phyloP scores from a whole-genome alignment of 2,329 filamentous ascomycete genomes.

The Volutella citrinella region DNA sequence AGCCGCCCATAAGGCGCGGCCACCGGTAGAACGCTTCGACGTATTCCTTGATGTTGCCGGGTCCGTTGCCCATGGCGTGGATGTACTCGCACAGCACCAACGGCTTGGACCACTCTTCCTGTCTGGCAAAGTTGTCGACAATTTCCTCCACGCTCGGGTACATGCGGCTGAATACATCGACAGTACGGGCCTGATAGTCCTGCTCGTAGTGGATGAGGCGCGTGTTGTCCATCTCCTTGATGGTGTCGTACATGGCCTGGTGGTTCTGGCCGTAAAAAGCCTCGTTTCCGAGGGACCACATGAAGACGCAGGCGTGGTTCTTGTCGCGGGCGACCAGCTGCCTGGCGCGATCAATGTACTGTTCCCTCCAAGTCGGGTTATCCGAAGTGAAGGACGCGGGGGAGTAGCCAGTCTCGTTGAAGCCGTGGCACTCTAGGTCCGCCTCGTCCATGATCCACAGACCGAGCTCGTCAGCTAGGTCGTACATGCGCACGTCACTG shows the following conservation, averaged over 20 bases:
- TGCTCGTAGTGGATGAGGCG: not conserved
- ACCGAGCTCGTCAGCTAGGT: constrained; percentile 60
- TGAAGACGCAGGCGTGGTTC: constrained; percentile 63
- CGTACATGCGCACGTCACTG: constrained; percentile 58
- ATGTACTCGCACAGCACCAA: constrained; percentile 57
- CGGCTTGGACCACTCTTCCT: constrained; percentile 40
- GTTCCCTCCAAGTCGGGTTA: constrained; percentile 55
- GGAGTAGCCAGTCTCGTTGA: constrained; percentile 17
- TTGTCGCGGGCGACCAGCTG: constrained; percentile 65
- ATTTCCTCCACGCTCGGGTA: not conserved
- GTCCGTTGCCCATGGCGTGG: constrained; percentile 73
- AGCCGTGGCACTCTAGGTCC: constrained; percentile 54
- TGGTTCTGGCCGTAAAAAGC: constrained; percentile 68
- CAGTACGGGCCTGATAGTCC: not conserved
- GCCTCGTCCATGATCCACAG: constrained; percentile 61
- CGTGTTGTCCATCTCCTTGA: not conserved
- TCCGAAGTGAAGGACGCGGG: constrained; percentile 50
- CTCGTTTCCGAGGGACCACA: constrained; percentile 71
- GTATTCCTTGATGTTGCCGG: constrained; percentile 67
- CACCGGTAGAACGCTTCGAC: constrained; percentile 60
- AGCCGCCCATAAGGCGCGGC: constrained; percentile 62
- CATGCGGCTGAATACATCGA: not conserved
- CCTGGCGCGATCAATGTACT: constrained; percentile 63
- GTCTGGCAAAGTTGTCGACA: not conserved
- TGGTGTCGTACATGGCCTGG: constrained; percentile 35